Conservation (phyloP, 768 basidiomycete species). For the Kwoniella sp. region DNA sequence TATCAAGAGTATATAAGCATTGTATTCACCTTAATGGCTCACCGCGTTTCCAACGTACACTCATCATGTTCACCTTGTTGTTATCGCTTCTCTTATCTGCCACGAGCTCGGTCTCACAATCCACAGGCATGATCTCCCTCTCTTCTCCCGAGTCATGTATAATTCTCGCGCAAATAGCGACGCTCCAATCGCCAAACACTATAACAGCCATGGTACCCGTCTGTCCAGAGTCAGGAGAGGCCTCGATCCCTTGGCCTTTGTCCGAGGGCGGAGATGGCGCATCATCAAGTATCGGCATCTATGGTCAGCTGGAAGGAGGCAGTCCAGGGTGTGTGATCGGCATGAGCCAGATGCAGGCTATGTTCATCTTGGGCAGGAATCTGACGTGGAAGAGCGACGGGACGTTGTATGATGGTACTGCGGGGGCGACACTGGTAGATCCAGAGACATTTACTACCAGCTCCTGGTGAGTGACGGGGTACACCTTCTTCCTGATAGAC, state of each 20-base stretch:
- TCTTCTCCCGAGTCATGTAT: conserved; percentile 32
- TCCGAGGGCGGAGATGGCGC: conserved; percentile 29
- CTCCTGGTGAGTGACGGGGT: conserved; percentile 42
- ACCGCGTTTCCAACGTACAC: neutral
- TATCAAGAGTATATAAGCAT: too few species aligned
- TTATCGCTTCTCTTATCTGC: neutral
- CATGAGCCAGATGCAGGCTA: conserved; percentile 40
- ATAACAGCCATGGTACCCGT: conserved; percentile 33
- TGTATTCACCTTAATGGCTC: too few species aligned
- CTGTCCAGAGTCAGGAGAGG: conserved; percentile 21
- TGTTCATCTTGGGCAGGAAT: conserved; percentile 38
- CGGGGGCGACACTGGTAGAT: conserved; percentile 29
- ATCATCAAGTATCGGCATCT: conserved; percentile 36
- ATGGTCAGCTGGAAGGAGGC: conserved; percentile 23
- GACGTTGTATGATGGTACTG: conserved; percentile 34
- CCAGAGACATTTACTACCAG: conserved; percentile 20
- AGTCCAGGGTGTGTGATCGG: conserved; percentile 34
- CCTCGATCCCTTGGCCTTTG: conserved; percentile 38
- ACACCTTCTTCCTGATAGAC: too few species aligned
- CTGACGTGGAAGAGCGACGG: conserved; percentile 34
- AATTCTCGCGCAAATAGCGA: conserved; percentile 38
- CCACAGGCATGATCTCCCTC: conserved; percentile 25
- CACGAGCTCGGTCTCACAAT: conserved; percentile 18
- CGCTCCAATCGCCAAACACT: conserved; percentile 17
- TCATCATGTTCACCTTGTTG: neutral